Base-by-base conservation (phyloP, 2,329 filamentous ascomycete genomes). In the Colletotrichum incanum region DNA sequence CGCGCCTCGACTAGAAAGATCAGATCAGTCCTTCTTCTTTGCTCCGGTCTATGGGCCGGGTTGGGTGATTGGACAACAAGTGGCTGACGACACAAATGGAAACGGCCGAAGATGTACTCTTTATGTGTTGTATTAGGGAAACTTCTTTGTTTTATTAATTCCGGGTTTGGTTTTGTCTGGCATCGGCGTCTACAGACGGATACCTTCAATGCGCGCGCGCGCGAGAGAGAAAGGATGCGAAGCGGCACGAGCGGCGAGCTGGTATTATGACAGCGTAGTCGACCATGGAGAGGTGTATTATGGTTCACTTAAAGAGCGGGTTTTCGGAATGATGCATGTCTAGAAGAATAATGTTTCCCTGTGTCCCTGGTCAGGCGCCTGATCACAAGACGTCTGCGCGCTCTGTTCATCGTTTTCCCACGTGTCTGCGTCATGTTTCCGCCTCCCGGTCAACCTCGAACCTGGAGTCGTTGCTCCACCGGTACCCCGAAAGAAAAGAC, bases 171-270 rank as follows among this genome's bases (percentile, higher is more conserved):
- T 52, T 45, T 65, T 59, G 20, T 59, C 54, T 65, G 68, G 68
- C 64, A 67, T 65, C 55, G 72, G 72, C 72, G 69, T 74, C 65
- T 61, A 65, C 34, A 68, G 65, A 74, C 59, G 72, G 65, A 63
- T 72, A 73, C 60, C 66, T 72, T 47, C 41, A 63, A 49, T 47
- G 54, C 70, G 59, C 66, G 47, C 69, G 54, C 45, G 39, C 55
- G 55, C 56, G 56, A 52, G 52, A 49, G 43, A n/a, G 54, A 23
- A 37, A 20, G 18, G 18, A 7, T 3, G n/a, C 39, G 49, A 14
- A 31, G 62, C 45, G 45, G 47, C 28, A 45, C 37, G 61, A 55
- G 26, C 61, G 50, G 61, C 49, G 26, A 45, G 50, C 12, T 45
- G 41, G 56, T 26, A 50, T 43, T 64, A 16, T 47, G 37, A 47